Evolutionary conservation across 2,329 filamentous ascomycete species (phyloP), one percentile per base, ranked within the genome.

Genomic region (Paecilomyces dactylethromorphus): DNA sequence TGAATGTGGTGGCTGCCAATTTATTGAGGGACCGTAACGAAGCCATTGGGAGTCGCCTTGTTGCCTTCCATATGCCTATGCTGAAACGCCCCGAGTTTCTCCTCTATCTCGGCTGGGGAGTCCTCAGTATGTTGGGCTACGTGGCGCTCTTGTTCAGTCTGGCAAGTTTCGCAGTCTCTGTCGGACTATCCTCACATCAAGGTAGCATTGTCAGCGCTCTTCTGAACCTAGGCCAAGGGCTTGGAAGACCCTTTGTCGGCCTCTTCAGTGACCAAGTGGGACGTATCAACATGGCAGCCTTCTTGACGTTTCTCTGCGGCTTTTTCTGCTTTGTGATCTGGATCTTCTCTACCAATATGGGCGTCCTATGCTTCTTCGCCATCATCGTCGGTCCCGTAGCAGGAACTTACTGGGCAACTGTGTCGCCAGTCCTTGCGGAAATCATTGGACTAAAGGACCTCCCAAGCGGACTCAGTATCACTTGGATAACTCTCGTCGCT

Each of bases 121-220:
- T 84, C 59, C 77, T 87, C 61, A 84, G 79, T 55, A 84, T 87
- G 79, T 74, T 89, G 5, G 87, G 84, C 5, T 89, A 89, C 63
- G 82, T 87, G 21, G 82, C 86, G 0, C 71, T 89, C 1, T 76
- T 88, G 1, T 89, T 87, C 72, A 85, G 81, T 2, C 70, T 89
- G 8, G 82, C 87, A 1, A 85, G 82, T 59, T 89, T 87, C 65
- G 84, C 84, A 1, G 74, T 79, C 6, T 79, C 79, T 0, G 79
- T 88, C 35, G 86, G 86, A 0, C 77, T 89, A 3, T 78, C 77
- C 0, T 73, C 83, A 1, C 74, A 81, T n/a, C 85, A 89, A 67
- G 86, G 83, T 0, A 81, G 82, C 13, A 76, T 85, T 45, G 78
- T 87, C n/a, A 81, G 81, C 3, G 86, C 86, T 0, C 65, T 88